phyloP scores from a whole-genome alignment of 2,329 filamentous ascomycete species.

The Fusarium avenaceum region DNA sequence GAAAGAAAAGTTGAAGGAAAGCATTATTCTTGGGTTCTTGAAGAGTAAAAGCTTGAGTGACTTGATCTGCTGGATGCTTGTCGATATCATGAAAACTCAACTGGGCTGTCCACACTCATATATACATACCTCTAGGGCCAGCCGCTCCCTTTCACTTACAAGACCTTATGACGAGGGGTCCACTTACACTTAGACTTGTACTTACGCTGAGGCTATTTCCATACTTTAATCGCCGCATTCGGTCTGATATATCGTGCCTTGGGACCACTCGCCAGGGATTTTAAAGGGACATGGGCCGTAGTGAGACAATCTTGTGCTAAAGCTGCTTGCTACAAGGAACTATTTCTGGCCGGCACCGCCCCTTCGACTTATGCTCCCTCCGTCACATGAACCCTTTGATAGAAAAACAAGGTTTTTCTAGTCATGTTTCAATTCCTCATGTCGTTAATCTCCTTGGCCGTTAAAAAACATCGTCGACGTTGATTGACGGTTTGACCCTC shows the following conservation, averaged over 20 bases:
- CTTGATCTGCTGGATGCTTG: slow-evolving; percentile 20
- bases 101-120: slow-evolving; percentile 32
- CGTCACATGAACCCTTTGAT: slow-evolving; percentile 16
- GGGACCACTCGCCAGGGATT: slow-evolving; percentile 28
- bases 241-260: slow-evolving; percentile 10
- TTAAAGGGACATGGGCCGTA: slow-evolving; percentile 29
- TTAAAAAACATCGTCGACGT: slow-evolving; percentile 27
- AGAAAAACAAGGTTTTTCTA: slow-evolving; percentile 1
- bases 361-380: slow-evolving; percentile 34
- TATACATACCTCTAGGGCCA: slow-evolving; percentile 31
- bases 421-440: slow-evolving; percentile 22
- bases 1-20: slow-evolving; percentile 33
- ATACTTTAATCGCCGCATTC: slow-evolving; percentile 27
- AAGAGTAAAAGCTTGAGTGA: neutral
- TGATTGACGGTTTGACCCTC: neutral
- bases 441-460: slow-evolving; percentile 8
- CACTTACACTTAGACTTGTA: neutral
- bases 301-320: slow-evolving; percentile 36
- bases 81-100: slow-evolving; percentile 4
- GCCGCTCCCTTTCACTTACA: slow-evolving; percentile 30
- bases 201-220: neutral
- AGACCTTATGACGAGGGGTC: slow-evolving; percentile 33
- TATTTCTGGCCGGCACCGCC: slow-evolving; percentile 37
- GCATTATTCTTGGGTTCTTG: slow-evolving; percentile 28
- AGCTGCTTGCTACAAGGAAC: slow-evolving; percentile 30